These are phyloP conservation scores for Microcyclospora pomicola DNA, from an alignment of 2,329 filamentous ascomycete genomes.

Conservation along the genomic window DNA sequence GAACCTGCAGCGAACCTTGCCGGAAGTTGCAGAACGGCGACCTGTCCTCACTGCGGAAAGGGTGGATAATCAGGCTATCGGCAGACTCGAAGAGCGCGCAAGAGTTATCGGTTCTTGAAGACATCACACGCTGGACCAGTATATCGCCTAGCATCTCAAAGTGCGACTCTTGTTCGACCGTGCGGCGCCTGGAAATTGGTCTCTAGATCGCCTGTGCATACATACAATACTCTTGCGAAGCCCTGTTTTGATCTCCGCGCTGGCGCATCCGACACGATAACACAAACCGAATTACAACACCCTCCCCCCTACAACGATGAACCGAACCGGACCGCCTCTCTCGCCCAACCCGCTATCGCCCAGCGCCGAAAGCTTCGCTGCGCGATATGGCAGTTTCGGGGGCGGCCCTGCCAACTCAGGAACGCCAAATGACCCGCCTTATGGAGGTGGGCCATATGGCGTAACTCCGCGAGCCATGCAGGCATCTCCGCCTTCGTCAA, in stretches of 20 bases:
- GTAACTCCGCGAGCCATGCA: slow-evolving; percentile 16
- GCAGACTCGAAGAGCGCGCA: no score
- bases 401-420: slow-evolving; percentile 6
- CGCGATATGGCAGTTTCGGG: slow-evolving; percentile 13
- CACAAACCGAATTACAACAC: no score
- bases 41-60: neutral
- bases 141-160: no score
- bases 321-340: slow-evolving; percentile 24
- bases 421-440: slow-evolving; percentile 13
- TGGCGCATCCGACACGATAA: no score
- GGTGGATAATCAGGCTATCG: no score
- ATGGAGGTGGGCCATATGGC: slow-evolving; percentile 18
- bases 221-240: no score
- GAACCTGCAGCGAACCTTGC: neutral
- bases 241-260: no score
- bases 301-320: slow-evolving; percentile 1
- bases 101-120: no score
- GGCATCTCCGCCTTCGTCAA: slow-evolving; percentile 22
- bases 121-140: no score
- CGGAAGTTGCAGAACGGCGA: neutral
- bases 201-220: no score
- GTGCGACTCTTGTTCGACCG: no score
- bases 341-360: slow-evolving; percentile 57
- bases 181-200: no score
- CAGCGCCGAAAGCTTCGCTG: slow-evolving; percentile 48